These are phyloP conservation scores for Yamadazyma siamensis DNA, from an alignment of 1,139 yeast genomes.

Conservation along the genomic window DNA sequence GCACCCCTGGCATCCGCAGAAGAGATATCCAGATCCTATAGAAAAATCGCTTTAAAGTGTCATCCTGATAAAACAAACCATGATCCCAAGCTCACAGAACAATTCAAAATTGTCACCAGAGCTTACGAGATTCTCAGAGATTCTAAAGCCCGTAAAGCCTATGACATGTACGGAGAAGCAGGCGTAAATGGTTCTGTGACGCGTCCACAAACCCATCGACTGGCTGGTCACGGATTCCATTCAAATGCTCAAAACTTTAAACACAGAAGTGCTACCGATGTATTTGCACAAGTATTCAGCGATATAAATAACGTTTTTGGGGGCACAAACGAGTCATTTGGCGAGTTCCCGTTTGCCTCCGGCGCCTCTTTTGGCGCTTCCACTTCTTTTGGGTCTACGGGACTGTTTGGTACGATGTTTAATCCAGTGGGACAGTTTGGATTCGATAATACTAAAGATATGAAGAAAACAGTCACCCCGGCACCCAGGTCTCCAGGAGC, in stretches of 20 bases:
- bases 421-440: background rate
- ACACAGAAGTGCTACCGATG: slow-evolving; percentile 20
- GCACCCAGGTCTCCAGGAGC: slow-evolving; percentile 9
- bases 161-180: slow-evolving; percentile 38
- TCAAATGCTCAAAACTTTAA: slow-evolving; percentile 6
- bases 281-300: slow-evolving; percentile 39
- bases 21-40: slow-evolving; percentile 40
- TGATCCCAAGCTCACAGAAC: slow-evolving; percentile 41
- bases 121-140: slow-evolving; percentile 44
- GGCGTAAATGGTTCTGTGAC: slow-evolving; percentile 35
- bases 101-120: slow-evolving; percentile 40
- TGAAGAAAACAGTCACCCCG: slow-evolving; percentile 23
- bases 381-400: background rate
- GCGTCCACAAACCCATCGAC: slow-evolving; percentile 6
- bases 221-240: slow-evolving; percentile 6
- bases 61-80: slow-evolving; percentile 50
- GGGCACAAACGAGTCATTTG: slow-evolving; percentile 9
- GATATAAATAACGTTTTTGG: slow-evolving; percentile 34
- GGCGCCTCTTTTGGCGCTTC: slow-evolving; percentile 8
- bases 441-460: slow-evolving; percentile 6
- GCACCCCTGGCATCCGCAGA: slow-evolving; percentile 32
- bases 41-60: slow-evolving; percentile 38
- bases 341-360: slow-evolving; percentile 10
- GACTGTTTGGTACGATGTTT: background rate
- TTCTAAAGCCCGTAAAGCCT: slow-evolving; percentile 24